Percentiles rank a stretch among this genome's conserved stretches.
phyloP scores from a whole-genome alignment of 768 basidiomycete species.

The Hemileccinum rubropunctum region DNA sequence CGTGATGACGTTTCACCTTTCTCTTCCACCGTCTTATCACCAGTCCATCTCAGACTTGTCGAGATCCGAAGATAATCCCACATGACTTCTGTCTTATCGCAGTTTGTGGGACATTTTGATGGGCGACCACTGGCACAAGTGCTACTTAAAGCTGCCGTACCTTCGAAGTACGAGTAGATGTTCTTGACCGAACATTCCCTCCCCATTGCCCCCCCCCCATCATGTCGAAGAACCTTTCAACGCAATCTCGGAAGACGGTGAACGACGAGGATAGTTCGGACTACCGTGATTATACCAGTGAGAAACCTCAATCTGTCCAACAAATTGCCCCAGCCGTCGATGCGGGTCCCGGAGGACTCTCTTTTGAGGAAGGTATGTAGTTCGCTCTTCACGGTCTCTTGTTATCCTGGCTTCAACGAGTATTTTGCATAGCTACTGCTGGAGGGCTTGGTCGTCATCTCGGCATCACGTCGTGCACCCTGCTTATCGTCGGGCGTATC shows the following conservation, averaged over 20 bases:
- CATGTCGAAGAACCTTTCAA: constrained; percentile 12
- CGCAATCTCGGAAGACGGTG: constrained; percentile 1
- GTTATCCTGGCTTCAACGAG: not conserved
- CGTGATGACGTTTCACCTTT: not conserved
- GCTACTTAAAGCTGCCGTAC: no score
- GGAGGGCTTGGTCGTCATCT: constrained; percentile 60
- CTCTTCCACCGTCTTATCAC: not conserved
- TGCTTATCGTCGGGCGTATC: constrained; percentile 55
- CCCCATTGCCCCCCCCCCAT: not conserved
- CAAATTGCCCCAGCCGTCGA: constrained; percentile 10
- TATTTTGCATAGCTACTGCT: constrained; percentile 38
- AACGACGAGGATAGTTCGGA: not conserved
- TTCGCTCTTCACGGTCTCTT: no score
- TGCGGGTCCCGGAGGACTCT: constrained; percentile 40
- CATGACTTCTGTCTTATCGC: no score
- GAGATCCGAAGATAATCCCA: no score
- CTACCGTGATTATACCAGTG: not conserved
- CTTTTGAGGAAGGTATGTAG: constrained; percentile 48
- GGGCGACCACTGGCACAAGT: no score
- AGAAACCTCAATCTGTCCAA: not conserved
- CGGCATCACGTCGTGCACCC: constrained; percentile 54
- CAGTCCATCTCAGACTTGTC: no score
- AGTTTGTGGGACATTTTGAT: no score
- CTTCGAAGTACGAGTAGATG: no score
- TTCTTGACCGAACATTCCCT: not conserved